Conservation (phyloP, 257 asterid species). For the Henckelia pumila region DNA sequence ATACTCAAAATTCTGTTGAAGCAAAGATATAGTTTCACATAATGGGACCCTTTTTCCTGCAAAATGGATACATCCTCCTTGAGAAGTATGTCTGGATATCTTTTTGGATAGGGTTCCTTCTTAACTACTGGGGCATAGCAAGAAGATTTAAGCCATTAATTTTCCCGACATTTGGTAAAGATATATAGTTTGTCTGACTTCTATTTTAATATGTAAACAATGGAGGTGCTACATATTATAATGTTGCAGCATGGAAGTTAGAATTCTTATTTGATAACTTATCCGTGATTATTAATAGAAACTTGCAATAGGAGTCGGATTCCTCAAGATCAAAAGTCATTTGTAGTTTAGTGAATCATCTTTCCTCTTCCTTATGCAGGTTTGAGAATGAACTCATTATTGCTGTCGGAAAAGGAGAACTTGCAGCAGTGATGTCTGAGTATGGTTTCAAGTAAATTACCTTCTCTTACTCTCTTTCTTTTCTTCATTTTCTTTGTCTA, state of each 20-base stretch:
- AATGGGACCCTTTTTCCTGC: neutral
- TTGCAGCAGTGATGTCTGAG: constrained; percentile 77
- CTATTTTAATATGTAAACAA: constrained; percentile 4
- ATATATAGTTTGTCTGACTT: neutral
- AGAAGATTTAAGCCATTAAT: constrained; percentile 18
- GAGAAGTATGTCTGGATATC: neutral
- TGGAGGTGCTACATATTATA: neutral
- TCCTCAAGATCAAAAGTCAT: constrained; percentile 13
- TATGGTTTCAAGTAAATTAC: constrained; percentile 78
- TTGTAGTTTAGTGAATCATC: constrained; percentile 13
- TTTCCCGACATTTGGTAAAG: constrained; percentile 12
- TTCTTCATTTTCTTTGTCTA: constrained; percentile 3
- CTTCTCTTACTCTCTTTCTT: neutral
- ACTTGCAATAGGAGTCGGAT: neutral
- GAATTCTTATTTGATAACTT: constrained; percentile 1
- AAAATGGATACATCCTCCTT: neutral
- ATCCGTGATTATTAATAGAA: neutral
- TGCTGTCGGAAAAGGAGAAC: constrained; percentile 94
- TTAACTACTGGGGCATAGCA: neutral
- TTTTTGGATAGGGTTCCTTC: neutral
- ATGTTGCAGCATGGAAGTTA: neutral
- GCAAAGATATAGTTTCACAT: neutral
- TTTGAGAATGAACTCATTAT: constrained; percentile 60
- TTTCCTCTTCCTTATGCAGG: constrained; percentile 43
- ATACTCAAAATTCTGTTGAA: neutral